Evolutionary conservation across 306 rosid species (phyloP), one percentile per base, ranked within the genome.

Genomic region (Albizia julibrissin): DNA sequence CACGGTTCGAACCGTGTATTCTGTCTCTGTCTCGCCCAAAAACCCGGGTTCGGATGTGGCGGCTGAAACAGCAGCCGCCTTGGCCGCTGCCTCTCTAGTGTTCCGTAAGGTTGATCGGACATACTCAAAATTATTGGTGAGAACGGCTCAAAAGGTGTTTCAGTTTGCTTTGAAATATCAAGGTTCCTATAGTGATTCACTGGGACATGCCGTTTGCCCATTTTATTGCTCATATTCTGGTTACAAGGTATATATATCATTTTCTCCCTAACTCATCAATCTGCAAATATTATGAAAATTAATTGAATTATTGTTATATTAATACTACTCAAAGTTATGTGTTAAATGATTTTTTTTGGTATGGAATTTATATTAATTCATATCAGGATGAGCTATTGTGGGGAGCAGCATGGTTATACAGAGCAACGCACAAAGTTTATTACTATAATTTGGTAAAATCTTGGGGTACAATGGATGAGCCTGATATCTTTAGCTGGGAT

Each of bases 171-270:
- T 89, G 75, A 87, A 90, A 70, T 88, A 95, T 56, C 85, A 84
- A 69, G 99, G 95, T 0, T 42, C 99, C 11, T 95, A 95, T 8
- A 95, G 99, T 64, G 90, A 91, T 65, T 89, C 99, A 5, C 99
- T 93, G 42, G 91, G 95, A 16, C 83, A 95, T 3, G 92, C 93
- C 0, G 98, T 83, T 15, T 95, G 98, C 61, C 98, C 98, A n/a
- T 93, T 93, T 86, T 95, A 95, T 56, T 95, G 99, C 94, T 95
- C 99, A 34, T 95, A 93, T 73, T 95, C 97, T 44, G 98, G 99
- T 66, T 93, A 88, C 64, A 91, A 93, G 97, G 98, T 93, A 77
- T 26, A 77, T 26, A 14, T 47, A 47, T 3, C 8, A 43, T 19
- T 80, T 56, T 22, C 59, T 29, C 70, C 70, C 50, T 58, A 58